phyloP scores from a whole-genome alignment of 495 filamentous ascomycete species.

The Penicillium diatomitis region DNA sequence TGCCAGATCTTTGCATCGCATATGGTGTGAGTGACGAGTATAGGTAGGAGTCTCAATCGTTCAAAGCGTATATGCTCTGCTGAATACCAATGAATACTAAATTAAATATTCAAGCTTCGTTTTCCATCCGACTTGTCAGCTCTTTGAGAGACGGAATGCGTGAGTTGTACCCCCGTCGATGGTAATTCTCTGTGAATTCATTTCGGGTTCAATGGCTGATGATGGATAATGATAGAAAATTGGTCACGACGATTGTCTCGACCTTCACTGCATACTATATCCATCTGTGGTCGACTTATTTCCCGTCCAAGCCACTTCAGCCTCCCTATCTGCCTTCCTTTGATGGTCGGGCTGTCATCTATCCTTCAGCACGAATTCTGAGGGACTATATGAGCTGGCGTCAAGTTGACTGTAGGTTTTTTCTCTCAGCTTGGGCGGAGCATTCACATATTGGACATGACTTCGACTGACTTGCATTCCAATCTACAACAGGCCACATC shows the following conservation, averaged over 20 bases:
- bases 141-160: constrained; percentile 85
- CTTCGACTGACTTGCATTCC: too few species aligned
- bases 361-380: constrained; percentile 68
- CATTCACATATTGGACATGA: too few species aligned
- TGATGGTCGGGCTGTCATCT: constrained; percentile 83
- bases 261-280: constrained; percentile 92
- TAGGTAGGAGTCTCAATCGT: constrained; percentile 41
- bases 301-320: constrained; percentile 57
- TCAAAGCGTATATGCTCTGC: too few species aligned
- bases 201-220: too few species aligned
- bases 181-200: not conserved
- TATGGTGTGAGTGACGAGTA: constrained; percentile 95
- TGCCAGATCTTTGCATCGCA: constrained; percentile 76
- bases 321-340: constrained; percentile 70
- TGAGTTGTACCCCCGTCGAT: constrained; percentile 28
- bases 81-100: not conserved
- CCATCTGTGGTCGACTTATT: constrained; percentile 67
- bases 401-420: constrained; percentile 78
- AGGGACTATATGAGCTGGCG: constrained; percentile 96
- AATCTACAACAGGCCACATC: constrained; percentile 60
- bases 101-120: constrained; percentile 55
- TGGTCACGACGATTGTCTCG: constrained; percentile 81
- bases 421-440: too few species aligned
- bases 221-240: constrained; percentile 48
- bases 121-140: constrained; percentile 64